Percentiles rank a stretch among this genome's conserved stretches.
phyloP scores from a whole-genome alignment of 225 moss, liverwort and hornwort genomes.

The Rhytidiadelphus loreus region DNA sequence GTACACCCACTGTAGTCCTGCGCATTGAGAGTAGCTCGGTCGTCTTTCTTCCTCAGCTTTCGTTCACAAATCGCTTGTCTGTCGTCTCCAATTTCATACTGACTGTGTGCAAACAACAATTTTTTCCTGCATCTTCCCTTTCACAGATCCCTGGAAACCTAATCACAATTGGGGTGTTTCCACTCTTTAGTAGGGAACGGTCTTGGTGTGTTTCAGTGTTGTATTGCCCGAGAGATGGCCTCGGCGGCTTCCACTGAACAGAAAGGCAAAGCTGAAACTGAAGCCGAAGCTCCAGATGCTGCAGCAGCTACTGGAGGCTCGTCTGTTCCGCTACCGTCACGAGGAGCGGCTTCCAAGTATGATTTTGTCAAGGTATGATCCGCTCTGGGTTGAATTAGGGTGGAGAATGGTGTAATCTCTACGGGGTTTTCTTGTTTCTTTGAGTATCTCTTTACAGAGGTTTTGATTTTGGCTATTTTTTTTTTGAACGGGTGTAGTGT shows the following conservation, averaged over 20 bases:
- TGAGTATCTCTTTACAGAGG: neutral
- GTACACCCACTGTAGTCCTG: neutral
- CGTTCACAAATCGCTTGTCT: neutral
- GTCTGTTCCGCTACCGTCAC: constrained; percentile 42
- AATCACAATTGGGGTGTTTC: neutral
- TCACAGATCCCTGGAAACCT: neutral
- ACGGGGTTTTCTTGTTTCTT: neutral
- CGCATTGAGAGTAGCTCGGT: no score
- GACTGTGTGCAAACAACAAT: neutral
- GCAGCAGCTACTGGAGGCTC: neutral
- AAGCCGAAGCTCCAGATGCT: neutral
- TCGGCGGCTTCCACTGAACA: neutral
- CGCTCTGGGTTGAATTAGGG: neutral
- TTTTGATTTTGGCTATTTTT: neutral
- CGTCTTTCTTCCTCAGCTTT: neutral
- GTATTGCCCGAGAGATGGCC: neutral
- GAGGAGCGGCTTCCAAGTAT: constrained; percentile 88
- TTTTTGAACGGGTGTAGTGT: neutral
- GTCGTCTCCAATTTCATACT: neutral
- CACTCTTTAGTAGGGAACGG: neutral
- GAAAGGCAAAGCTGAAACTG: neutral
- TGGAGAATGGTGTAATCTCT: neutral
- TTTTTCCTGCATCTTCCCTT: no score
- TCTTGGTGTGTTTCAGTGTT: neutral
- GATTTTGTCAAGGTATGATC: constrained; percentile 82